Conservation (phyloP, 1,284 basidiomycete genomes). For the Heimioporus retisporus region DNA sequence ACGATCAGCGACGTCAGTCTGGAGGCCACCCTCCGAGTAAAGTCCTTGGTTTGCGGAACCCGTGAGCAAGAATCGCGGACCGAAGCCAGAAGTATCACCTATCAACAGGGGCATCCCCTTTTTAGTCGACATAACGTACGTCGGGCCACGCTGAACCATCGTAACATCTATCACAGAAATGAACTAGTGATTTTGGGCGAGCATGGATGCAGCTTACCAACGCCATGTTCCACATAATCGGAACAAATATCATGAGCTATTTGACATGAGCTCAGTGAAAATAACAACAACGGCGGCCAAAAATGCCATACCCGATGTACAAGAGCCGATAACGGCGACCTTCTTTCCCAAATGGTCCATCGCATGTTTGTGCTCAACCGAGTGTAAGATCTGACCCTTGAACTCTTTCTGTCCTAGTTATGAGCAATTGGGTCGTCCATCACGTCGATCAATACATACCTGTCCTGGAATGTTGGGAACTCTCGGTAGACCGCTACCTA, state of each 20-base stretch:
- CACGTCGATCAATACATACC: conserved; percentile 8
- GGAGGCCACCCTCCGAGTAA: conserved; percentile 52
- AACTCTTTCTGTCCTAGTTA: conserved; percentile 54
- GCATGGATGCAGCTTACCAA: conserved; percentile 28
- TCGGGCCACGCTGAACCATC: conserved; percentile 71
- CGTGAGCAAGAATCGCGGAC: too few relatives aligned
- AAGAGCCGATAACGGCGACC: conserved; percentile 69
- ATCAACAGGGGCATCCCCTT: conserved; percentile 52
- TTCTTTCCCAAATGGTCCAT: conserved; percentile 65
- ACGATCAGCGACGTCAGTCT: conserved; percentile 54
- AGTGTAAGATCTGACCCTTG: conserved; percentile 67
- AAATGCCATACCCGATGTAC: conserved; percentile 59
- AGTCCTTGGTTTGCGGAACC: conserved; percentile 39
- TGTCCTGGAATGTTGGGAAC: conserved; percentile 49
- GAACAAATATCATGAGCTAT: too few relatives aligned
- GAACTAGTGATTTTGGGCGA: not conserved
- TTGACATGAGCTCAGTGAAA: too few relatives aligned
- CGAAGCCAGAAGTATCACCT: conserved; percentile 41
- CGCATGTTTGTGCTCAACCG: conserved; percentile 59
- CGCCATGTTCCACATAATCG: conserved; percentile 40
- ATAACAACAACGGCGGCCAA: too few relatives aligned
- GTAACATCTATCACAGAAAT: conserved; percentile 26
- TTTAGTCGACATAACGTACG: conserved; percentile 67
- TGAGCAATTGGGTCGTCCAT: not conserved
- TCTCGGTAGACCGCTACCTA: conserved; percentile 50